Conservation (phyloP, 1,284 basidiomycete species). For the Agaricales sp. region DNA sequence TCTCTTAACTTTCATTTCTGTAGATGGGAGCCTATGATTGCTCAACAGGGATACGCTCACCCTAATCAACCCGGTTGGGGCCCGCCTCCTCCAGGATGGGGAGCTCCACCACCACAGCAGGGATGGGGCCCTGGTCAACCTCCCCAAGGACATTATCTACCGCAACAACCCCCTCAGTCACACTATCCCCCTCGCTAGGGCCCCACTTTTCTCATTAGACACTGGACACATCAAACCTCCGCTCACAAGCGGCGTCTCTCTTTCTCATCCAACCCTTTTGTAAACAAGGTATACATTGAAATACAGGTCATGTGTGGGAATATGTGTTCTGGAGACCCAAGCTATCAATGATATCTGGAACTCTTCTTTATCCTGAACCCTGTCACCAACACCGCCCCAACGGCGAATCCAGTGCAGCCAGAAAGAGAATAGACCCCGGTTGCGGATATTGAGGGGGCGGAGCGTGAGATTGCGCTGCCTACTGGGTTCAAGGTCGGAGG, state of each 20-base stretch:
- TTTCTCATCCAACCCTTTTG: no score
- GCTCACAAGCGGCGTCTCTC: no score
- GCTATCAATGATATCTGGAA: not conserved
- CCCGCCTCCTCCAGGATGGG: conserved; percentile 7
- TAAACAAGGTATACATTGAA: no score
- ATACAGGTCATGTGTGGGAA: no score
- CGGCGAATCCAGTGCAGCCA: conserved; percentile 16
- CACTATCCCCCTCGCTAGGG: not conserved
- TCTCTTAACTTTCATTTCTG: not conserved
- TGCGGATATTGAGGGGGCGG: not conserved
- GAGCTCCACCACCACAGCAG: conserved; percentile 5
- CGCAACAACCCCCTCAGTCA: not conserved
- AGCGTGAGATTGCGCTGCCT: not conserved
- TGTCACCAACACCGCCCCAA: not conserved
- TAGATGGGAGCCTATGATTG: conserved; percentile 35
- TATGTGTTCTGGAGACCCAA: not conserved
- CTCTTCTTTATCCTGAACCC: not conserved
- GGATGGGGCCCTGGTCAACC: no score
- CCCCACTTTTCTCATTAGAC: no score
- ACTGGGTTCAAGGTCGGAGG: conserved; percentile 14
- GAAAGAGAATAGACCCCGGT: conserved; percentile 6
- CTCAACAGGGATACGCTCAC: conserved; percentile 21
- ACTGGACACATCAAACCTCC: no score
- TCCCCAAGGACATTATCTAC: not conserved
- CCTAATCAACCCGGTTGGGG: conserved; percentile 13